These are phyloP conservation scores for Forsythia suspensa DNA, from an alignment of 257 asterid species.

Conservation along the genomic window DNA sequence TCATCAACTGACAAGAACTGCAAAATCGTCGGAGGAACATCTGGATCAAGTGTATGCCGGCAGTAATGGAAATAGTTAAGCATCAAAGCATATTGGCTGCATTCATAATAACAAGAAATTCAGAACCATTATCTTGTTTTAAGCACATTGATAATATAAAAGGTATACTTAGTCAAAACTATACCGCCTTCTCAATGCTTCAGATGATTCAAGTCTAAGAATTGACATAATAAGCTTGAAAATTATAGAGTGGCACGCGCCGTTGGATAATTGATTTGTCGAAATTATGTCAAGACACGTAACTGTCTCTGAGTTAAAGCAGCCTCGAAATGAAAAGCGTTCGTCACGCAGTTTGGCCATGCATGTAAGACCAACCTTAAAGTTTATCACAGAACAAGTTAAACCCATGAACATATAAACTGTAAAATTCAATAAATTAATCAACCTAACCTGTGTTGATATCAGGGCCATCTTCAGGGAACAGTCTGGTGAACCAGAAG, in stretches of 20 bases:
- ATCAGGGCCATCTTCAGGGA: slow-evolving; percentile 89
- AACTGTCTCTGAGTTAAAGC: slow-evolving; percentile 66
- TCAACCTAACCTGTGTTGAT: slow-evolving; percentile 70
- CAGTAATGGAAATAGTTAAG: slow-evolving; percentile 94
- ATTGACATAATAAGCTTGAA: slow-evolving; percentile 88
- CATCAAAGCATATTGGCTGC: slow-evolving; percentile 96
- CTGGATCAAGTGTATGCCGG: slow-evolving; percentile 89
- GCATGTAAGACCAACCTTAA: slow-evolving; percentile 93
- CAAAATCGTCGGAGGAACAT: slow-evolving; percentile 67
- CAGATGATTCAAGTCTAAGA: slow-evolving; percentile 88
- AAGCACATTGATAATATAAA: slow-evolving; percentile 15
- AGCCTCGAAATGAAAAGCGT: slow-evolving; percentile 72
- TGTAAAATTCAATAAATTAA: neutral
- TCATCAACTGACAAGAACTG: slow-evolving; percentile 74
- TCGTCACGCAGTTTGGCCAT: slow-evolving; percentile 95
- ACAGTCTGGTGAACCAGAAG: slow-evolving; percentile 86
- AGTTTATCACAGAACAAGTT: slow-evolving; percentile 25
- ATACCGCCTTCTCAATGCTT: slow-evolving; percentile 94
- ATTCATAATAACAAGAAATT: slow-evolving; percentile 30
- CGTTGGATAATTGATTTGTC: slow-evolving; percentile 76
- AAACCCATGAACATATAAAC: slow-evolving; percentile 8
- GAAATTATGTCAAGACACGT: slow-evolving; percentile 73
- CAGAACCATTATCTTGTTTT: slow-evolving; percentile 23
- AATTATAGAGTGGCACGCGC: slow-evolving; percentile 84
- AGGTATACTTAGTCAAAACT: slow-evolving; percentile 13